phyloP scores from a whole-genome alignment of 768 basidiomycete genomes.

The Xerocomellus amylosporus region DNA sequence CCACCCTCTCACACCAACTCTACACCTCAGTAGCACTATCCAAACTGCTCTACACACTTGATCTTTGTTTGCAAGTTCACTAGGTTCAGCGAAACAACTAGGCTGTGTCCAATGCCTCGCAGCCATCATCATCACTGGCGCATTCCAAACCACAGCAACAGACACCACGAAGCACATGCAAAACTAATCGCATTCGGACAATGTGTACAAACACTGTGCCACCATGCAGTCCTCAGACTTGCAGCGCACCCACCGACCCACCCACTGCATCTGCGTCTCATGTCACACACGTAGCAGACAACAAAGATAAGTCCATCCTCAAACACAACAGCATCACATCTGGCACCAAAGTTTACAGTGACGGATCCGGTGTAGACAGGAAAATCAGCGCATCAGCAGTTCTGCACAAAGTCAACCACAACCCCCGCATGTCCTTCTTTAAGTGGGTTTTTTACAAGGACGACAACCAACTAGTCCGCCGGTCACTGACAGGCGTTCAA shows the following conservation, averaged over 20 bases:
- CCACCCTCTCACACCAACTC: neutral
- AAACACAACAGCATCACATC: too few relatives aligned
- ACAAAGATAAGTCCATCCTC: neutral
- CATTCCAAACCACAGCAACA: neutral
- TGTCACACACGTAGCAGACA: neutral
- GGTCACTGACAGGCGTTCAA: too few relatives aligned
- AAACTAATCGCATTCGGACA: neutral
- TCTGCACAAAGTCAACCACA: fast-evolving
- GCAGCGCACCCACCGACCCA: neutral
- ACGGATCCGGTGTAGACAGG: too few relatives aligned
- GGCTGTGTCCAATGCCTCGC: neutral
- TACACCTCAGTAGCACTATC: neutral
- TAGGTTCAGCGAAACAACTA: neutral
- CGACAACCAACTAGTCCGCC: too few relatives aligned
- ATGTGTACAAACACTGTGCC: neutral
- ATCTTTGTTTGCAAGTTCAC: neutral
- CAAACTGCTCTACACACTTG: neutral
- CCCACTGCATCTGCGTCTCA: neutral
- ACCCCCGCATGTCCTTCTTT: too few relatives aligned
- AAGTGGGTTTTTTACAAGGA: too few relatives aligned
- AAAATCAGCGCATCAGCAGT: neutral
- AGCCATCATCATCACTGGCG: neutral
- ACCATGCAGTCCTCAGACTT: neutral
- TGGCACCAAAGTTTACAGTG: too few relatives aligned
- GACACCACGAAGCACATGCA: neutral